phyloP scores from a whole-genome alignment of 225 moss, liverwort and hornwort genomes.

The Sphagnum tenellum region DNA sequence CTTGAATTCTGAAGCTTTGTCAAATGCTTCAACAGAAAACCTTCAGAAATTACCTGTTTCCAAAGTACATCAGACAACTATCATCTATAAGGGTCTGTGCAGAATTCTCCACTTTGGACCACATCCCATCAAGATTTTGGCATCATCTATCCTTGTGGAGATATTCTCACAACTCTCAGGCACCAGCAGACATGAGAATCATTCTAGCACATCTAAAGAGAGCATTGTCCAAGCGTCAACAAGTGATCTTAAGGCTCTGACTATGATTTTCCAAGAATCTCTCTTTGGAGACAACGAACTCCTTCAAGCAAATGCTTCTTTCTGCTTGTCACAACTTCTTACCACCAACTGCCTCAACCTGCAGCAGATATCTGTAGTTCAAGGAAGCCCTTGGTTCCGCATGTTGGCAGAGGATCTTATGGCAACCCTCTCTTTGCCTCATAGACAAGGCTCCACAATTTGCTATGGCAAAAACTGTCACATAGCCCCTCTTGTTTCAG shows the following conservation, averaged over 20 bases:
- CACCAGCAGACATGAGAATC: background rate
- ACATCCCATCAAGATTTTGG: conserved; percentile 31
- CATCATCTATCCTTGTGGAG: conserved; percentile 57
- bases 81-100: conserved; percentile 56
- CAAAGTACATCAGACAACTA: conserved; percentile 12
- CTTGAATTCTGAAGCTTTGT: conserved; percentile 3
- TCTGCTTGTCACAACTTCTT: conserved; percentile 45
- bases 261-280: conserved; percentile 60
- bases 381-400: conserved; percentile 57
- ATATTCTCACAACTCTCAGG: conserved; percentile 35
- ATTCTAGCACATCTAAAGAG: conserved; percentile 7
- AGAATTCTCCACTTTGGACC: conserved; percentile 52
- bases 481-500: conserved; percentile 33
- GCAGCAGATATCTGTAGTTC: conserved; percentile 37
- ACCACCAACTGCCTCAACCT: conserved; percentile 21
- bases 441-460: conserved; percentile 1
- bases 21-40: conserved; percentile 7
- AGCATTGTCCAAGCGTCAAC: conserved; percentile 23
- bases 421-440: conserved; percentile 17
- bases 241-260: conserved; percentile 25
- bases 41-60: background rate
- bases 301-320: conserved; percentile 38
- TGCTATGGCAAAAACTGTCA: conserved; percentile 12
- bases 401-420: conserved; percentile 49
- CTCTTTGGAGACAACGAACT: conserved; percentile 26